phyloP scores from a whole-genome alignment of 2,329 filamentous ascomycete species.

The Exophiala lecanii-corni region DNA sequence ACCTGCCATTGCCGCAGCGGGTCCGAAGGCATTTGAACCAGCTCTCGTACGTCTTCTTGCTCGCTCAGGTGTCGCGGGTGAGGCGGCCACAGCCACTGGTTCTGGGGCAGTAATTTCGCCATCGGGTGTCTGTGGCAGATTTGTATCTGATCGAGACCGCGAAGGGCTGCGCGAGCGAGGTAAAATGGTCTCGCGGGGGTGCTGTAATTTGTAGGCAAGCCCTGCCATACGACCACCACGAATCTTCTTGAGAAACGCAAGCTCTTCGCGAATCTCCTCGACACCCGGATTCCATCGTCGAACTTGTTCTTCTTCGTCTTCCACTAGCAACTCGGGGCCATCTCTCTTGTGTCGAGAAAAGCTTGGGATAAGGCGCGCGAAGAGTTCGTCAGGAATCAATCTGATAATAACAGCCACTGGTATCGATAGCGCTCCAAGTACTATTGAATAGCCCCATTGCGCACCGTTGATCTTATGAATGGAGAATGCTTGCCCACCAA shows the following conservation, averaged over 20 bases:
- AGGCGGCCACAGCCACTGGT: conserved; percentile 19
- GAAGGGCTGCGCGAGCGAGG: conserved; percentile 30
- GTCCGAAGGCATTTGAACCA: conserved; percentile 56
- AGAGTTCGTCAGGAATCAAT: conserved; percentile 48
- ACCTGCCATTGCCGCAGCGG: conserved; percentile 61
- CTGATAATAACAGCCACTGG: conserved; percentile 49
- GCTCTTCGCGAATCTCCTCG: conserved; percentile 59
- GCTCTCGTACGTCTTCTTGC: conserved; percentile 49
- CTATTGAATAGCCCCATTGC: conserved; percentile 54
- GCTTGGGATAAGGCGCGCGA: conserved; percentile 40
- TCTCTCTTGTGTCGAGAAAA: conserved; percentile 20
- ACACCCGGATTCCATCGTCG: conserved; percentile 58
- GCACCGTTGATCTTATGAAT: conserved; percentile 46
- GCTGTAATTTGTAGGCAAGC: conserved; percentile 57
- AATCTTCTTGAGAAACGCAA: conserved; percentile 59
- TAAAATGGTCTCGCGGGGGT: conserved; percentile 51
- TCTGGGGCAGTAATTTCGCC: conserved; percentile 38
- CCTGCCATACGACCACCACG: conserved; percentile 58
- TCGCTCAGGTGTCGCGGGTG: conserved; percentile 52
- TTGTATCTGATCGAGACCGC: conserved; percentile 36
- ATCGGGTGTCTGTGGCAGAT: conserved; percentile 41
- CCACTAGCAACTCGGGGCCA: conserved; percentile 30
- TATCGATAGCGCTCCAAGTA: conserved; percentile 46
- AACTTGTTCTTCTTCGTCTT: conserved; percentile 38
- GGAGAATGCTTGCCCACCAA: conserved; percentile 53